Base-by-base conservation (phyloP, 2,329 filamentous ascomycete species). In the Neopestalotiopsis rosae region DNA sequence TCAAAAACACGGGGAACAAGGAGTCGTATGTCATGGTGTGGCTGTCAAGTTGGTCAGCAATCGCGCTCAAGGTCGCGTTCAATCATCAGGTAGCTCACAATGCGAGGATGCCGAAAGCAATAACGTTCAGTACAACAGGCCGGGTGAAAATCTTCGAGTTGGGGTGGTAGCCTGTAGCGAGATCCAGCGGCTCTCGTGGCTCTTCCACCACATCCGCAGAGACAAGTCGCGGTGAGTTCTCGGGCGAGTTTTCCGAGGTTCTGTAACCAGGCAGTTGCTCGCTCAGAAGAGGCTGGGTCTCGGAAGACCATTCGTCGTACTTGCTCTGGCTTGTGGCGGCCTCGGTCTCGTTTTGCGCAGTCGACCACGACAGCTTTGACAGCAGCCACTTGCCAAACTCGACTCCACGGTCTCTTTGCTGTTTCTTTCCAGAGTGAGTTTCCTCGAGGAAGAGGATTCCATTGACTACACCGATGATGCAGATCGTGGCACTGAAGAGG, bases 11-110 rank as follows among this genome's bases (percentile, higher is more conserved):
- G 0, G 96, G 95, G 74, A 98, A 91, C 63, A 98, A 88, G 77
- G 97, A 93, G 81, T 99, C 96, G 75, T 97, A 96, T 0, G 95
- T 97, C 81, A 99, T 98, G 13, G 95, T 98, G 82, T 98, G 95
- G 83, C 95, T 97, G 56, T 71, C 20, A 20, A 40, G 40, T 10
- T 38, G 17, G n/a, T 17, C 17, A 6, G 17, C 10, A 59, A 62
- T 62, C 6, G 24, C 14, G n/a, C 17, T 34, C 12, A 13, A n/a
- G 13, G 12, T 24, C n/a, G n/a, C 10, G 28, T 20, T 38, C 32
- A 14, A 24, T 10, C 10, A 34, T 40, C 13, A 14, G 13, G 68
- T 68, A 38, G 91, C 94, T 89, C 87, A 97, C 94, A 97, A 98
- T 72, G 95, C 95, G 69, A 98, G 85, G 75, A 98, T 94, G 59